Percentiles rank a stretch among this genome's conserved stretches.
Evolutionary conservation across 768 basidiomycete species (phyloP).

Genomic region (Boletus subparvulus): DNA sequence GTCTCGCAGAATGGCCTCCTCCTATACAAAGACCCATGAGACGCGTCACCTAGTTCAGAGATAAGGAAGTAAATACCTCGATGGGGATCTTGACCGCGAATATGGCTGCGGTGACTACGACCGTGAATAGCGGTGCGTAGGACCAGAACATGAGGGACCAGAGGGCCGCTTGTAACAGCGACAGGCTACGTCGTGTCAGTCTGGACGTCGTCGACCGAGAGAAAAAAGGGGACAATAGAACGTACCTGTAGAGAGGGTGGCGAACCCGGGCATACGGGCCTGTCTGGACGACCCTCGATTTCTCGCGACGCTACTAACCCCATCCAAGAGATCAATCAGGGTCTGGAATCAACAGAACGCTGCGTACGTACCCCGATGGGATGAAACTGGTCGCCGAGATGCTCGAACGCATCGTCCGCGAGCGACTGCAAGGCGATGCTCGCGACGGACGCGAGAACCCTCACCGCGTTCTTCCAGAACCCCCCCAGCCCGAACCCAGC

Average conservation of each 20-base stretch:
- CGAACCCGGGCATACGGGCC: constrained; percentile 13
- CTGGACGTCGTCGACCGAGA: neutral
- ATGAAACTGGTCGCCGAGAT: constrained; percentile 7
- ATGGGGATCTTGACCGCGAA: constrained; percentile 5
- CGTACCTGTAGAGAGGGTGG: neutral
- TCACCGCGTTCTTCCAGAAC: neutral
- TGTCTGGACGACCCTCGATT: constrained; percentile 8
- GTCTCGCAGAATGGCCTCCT: constrained; percentile 6
- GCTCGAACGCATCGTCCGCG: neutral
- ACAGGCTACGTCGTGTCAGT: neutral
- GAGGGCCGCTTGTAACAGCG: neutral
- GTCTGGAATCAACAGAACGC: no score
- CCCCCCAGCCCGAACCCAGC: neutral
- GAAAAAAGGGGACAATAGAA: neutral
- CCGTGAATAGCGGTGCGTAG: neutral
- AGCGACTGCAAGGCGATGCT: neutral
- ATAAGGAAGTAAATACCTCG: neutral
- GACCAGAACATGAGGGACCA: constrained; percentile 10
- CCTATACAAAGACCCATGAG: constrained; percentile 2
- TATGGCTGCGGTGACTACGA: neutral
- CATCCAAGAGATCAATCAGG: no score
- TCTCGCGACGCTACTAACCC: constrained; percentile 4
- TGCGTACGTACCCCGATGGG: neutral
- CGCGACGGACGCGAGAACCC: neutral
- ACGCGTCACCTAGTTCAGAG: no score